Conservation (phyloP, 1,139 yeast genomes). For the Debaryomyces fabryi region DNA sequence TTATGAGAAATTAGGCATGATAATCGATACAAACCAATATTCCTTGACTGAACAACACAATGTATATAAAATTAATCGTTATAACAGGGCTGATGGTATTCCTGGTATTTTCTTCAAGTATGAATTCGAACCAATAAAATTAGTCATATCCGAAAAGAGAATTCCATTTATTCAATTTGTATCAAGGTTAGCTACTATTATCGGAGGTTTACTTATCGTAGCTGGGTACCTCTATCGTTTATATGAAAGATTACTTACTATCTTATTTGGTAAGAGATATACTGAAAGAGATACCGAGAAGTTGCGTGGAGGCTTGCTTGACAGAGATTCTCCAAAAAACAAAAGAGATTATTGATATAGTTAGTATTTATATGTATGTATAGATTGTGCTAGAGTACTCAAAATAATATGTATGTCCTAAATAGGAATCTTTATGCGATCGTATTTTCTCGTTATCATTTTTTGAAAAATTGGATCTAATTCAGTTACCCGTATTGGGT, state of each 20-base stretch:
- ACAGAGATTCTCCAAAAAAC: conserved; percentile 10
- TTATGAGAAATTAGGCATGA: conserved; percentile 70
- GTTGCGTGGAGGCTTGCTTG: conserved; percentile 40
- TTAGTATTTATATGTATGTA: not conserved
- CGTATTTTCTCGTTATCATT: not conserved
- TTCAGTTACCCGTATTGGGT: not conserved
- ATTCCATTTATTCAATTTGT: conserved; percentile 78
- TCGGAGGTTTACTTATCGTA: conserved; percentile 69
- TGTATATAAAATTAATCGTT: conserved; percentile 23
- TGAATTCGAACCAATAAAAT: conserved; percentile 84
- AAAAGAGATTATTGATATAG: not conserved
- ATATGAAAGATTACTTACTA: conserved; percentile 48
- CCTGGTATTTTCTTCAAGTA: conserved; percentile 88
- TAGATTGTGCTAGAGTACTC: not conserved
- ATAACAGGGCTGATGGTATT: conserved; percentile 33
- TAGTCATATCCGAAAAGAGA: conserved; percentile 69
- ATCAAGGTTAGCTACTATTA: conserved; percentile 74
- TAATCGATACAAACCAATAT: conserved; percentile 82
- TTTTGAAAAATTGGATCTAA: not conserved
- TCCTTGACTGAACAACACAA: conserved; percentile 65
- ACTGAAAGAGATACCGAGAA: conserved; percentile 61
- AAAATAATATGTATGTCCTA: conserved; percentile 2
- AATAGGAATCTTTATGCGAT: conserved; percentile 12
- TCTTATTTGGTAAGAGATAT: conserved; percentile 53
- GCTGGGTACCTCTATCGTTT: conserved; percentile 50